Evolutionary conservation across 768 basidiomycete genomes (phyloP).

Genomic region (Leccinum incarnatum): DNA sequence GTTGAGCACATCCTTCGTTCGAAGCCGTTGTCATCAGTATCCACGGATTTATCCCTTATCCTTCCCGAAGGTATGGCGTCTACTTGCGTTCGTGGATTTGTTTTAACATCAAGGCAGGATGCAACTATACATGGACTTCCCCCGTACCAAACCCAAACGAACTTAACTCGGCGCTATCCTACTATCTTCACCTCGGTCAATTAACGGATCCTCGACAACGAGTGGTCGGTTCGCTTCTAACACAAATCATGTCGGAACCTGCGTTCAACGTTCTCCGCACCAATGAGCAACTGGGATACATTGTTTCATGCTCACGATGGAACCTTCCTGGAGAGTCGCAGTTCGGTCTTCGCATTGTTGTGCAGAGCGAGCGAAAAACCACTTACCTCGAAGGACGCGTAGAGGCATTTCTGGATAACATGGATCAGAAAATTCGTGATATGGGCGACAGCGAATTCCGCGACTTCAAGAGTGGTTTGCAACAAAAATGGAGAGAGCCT

Average conservation of each 20-base stretch:
- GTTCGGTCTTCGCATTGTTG: slow-evolving; percentile 74
- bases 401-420: slow-evolving; percentile 78
- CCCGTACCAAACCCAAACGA: slow-evolving; percentile 81
- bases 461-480: slow-evolving; percentile 73
- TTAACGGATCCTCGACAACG: slow-evolving; percentile 61
- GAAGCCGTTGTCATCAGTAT: slow-evolving; percentile 39
- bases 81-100: background rate
- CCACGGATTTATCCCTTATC: slow-evolving; percentile 52
- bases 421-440: slow-evolving; percentile 62
- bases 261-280: slow-evolving; percentile 90
- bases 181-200: slow-evolving; percentile 80
- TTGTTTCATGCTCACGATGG: slow-evolving; percentile 67
- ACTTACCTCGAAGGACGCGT: slow-evolving; percentile 83
- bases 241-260: slow-evolving; percentile 87
- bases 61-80: slow-evolving; percentile 61
- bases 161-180: slow-evolving; percentile 82
- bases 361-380: slow-evolving; percentile 86
- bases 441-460: slow-evolving; percentile 74
- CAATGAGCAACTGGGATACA: slow-evolving; percentile 93
- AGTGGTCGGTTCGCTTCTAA: slow-evolving; percentile 66
- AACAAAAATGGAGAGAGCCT: slow-evolving; percentile 80
- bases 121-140: slow-evolving; percentile 63
- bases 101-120: slow-evolving; percentile 44
- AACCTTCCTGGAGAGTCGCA: slow-evolving; percentile 61
- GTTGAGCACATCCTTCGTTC: slow-evolving; percentile 64